Conservation (phyloP, 129 eudicot species). For the Flaveria ramosissima region DNA sequence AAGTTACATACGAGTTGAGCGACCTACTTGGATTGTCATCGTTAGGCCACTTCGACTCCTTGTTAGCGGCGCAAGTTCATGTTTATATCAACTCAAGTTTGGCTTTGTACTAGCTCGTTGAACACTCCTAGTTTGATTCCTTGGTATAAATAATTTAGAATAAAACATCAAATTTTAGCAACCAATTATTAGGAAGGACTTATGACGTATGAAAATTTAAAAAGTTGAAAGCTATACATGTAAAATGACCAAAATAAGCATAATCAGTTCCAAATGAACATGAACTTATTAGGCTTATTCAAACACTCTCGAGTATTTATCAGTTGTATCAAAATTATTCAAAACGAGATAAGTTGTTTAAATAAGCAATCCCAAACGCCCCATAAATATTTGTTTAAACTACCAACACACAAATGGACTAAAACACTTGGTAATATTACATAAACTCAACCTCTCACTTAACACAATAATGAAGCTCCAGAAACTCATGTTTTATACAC, state of each 20-base stretch:
- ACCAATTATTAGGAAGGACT: no score
- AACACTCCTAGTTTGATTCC: no score
- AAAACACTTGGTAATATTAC: conserved; percentile 18
- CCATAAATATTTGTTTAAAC: not conserved
- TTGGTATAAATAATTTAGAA: no score
- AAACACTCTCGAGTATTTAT: not conserved
- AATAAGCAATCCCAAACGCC: not conserved
- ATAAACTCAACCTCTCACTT: not conserved
- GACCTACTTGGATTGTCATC: no score
- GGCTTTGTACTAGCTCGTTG: no score
- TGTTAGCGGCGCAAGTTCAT: no score
- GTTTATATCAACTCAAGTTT: no score
- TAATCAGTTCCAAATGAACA: not conserved
- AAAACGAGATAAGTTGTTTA: not conserved
- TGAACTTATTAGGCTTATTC: not conserved
- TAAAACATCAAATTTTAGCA: no score
- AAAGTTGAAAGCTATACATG: no score
- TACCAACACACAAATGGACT: conserved; percentile 11
- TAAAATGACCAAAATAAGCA: not conserved
- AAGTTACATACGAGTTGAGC: no score
- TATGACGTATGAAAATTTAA: no score
- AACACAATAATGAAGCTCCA: conserved; percentile 12
- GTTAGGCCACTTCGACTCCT: no score
- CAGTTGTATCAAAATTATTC: not conserved
- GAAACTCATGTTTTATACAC: conserved; percentile 24